These are phyloP conservation scores for Termitomyces titanicus DNA, from an alignment of 768 basidiomycete genomes.

Conservation along the genomic window DNA sequence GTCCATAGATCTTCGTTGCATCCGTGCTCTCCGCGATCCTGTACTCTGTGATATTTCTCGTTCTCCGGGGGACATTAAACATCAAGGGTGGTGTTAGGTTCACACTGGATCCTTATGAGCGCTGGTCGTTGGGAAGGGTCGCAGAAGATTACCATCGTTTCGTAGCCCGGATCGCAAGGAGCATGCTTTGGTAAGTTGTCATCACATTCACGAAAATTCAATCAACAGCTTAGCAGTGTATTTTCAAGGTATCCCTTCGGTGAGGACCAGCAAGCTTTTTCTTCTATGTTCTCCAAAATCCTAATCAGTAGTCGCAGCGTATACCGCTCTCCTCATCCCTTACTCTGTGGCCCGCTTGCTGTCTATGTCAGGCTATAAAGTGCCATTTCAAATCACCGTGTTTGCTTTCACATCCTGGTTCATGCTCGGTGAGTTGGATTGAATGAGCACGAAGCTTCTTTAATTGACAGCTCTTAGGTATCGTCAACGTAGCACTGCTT, in stretches of 20 bases:
- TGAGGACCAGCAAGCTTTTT: constrained; percentile 24
- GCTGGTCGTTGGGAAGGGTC: constrained; percentile 33
- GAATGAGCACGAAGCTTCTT: not conserved
- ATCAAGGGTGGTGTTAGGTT: constrained; percentile 50
- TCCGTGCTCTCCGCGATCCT: constrained; percentile 51
- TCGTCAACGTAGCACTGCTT: constrained; percentile 62
- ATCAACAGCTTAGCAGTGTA: constrained; percentile 7
- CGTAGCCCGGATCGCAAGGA: constrained; percentile 55
- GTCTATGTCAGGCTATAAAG: constrained; percentile 40
- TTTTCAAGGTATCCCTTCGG: constrained; percentile 54
- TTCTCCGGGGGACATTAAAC: constrained; percentile 53
- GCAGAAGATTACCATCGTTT: constrained; percentile 56
- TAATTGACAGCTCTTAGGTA: constrained; percentile 35
- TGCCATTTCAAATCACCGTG: constrained; percentile 44
- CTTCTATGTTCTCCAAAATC: not conserved
- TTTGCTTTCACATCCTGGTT: constrained; percentile 47
- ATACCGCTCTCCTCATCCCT: constrained; percentile 55
- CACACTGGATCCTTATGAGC: constrained; percentile 41
- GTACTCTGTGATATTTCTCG: constrained; percentile 60
- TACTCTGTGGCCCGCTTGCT: constrained; percentile 49
- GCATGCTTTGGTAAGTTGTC: constrained; percentile 65
- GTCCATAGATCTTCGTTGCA: constrained; percentile 51
- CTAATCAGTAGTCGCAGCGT: constrained; percentile 37
- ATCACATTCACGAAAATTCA: not conserved
- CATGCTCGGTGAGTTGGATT: constrained; percentile 43